A percentile compares a stretch with the other conserved stretches of the same genome.
Evolutionary conservation across 805 yeast genomes (phyloP).

Genomic region (Candida namnaoensis): DNA sequence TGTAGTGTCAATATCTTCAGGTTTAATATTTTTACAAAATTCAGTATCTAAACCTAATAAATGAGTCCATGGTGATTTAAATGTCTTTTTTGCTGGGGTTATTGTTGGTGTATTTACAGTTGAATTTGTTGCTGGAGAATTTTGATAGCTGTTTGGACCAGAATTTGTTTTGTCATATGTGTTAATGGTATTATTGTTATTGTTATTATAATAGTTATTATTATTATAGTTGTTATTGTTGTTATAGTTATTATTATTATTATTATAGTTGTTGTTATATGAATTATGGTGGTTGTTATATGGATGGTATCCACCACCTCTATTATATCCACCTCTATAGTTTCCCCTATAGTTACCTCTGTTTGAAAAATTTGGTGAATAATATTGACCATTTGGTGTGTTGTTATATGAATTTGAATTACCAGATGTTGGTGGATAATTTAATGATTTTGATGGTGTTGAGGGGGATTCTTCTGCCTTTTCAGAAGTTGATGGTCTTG

Average conservation of each 20-base stretch:
- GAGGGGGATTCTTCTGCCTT: no score
- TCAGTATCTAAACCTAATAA: slow-evolving; percentile 2
- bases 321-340: slow-evolving; percentile 1
- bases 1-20: neutral
- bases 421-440: no score
- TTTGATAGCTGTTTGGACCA: no score
- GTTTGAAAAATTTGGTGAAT: neutral
- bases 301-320: slow-evolving; percentile 1
- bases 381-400: no score
- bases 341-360: slow-evolving; percentile 3
- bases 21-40: neutral
- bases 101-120: neutral
- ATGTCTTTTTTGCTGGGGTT: neutral
- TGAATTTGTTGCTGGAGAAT: neutral
- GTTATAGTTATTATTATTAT: neutral
- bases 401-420: no score
- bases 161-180: neutral
- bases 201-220: no score
- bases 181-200: neutral
- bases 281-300: no score
- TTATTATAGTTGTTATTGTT: no score
- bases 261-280: neutral
- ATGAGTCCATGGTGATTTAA: slow-evolving; percentile 8
- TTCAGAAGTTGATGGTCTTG: no score
- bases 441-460: no score